Base-by-base conservation (phyloP, 805 yeast species). In the Kluyveromyces aestuarii region DNA sequence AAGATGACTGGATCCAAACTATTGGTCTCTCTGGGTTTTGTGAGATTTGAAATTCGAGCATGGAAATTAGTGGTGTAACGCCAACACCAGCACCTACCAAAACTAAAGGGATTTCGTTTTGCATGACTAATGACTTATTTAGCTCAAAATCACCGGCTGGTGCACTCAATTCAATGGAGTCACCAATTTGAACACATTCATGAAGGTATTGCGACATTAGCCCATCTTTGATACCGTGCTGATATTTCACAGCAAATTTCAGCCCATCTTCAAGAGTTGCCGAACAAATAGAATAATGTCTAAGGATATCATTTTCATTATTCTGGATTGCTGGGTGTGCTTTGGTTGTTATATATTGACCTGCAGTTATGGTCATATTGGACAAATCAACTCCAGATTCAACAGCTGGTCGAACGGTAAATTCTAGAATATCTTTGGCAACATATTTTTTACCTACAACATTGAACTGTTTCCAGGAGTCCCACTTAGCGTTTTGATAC, bases 11-110 rank as follows among this genome's bases (percentile, higher is more conserved):
- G 33, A 63, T 60, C 68, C 68, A 62, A 41, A 50, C 49, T 16
- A 63, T 50, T 41, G 67, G 68, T 53, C 66, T 62, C 13, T 54
- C 40, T 30, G 64, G 56, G 41, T 62, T 63, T 1, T 41, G 46
- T n/a, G 37, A 33, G 13, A 58, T 52, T 50, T 63, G 68, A 25
- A 48, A 47, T 56, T 77, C 77, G 17, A 73, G 59, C 59, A 81
- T 74, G 7, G 86, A 70, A 35, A 82, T 55, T 33, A 79, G 49
- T 35, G 89, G 88, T 6, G 88, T 83, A 45, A 79, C 76, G 52
- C 87, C 88, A 48, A 80, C 79, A 47, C 88, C 89, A 43, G 81
- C 84, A 18, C 79, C 71, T 48, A 80, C 64, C 27, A 81, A 61
- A 1, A 74, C 69, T 18, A 70, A 58, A 25, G 72, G 70, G 38